Evolutionary conservation across 441 rosid genomes (phyloP).

Genomic region (Sinapis alba): DNA sequence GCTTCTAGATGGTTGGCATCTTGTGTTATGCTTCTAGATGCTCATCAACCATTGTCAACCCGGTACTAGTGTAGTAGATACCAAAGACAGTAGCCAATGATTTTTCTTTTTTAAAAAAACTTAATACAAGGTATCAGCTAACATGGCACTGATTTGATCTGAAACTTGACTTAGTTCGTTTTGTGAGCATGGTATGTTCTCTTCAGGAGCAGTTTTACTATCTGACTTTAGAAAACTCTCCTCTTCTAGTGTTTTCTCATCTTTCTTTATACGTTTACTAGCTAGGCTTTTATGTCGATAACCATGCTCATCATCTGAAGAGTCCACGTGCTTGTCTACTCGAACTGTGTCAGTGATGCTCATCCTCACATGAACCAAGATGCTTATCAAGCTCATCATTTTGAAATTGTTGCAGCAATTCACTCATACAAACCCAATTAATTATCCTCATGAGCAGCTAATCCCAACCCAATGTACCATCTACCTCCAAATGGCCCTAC

Average conservation of each 20-base stretch:
- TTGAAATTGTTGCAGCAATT: too few species aligned
- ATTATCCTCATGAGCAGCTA: too few species aligned
- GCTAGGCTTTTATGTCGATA: slow-evolving; percentile 41
- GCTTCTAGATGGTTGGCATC: too few species aligned
- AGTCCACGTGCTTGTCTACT: slow-evolving; percentile 36
- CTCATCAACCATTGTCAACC: slow-evolving; percentile 23
- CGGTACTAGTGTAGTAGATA: neutral
- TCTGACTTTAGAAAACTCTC: slow-evolving; percentile 52
- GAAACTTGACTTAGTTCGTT: slow-evolving; percentile 51
- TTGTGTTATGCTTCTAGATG: slow-evolving; percentile 18
- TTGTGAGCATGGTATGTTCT: slow-evolving; percentile 20
- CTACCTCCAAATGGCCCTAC: too few species aligned
- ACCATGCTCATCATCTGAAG: slow-evolving; percentile 31
- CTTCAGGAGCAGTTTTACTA: slow-evolving; percentile 40
- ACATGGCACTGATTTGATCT: slow-evolving; percentile 86
- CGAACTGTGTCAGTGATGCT: slow-evolving; percentile 31
- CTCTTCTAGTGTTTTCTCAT: slow-evolving; percentile 61
- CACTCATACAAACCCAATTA: too few species aligned
- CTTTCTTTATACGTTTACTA: slow-evolving; percentile 46
- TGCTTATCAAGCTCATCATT: slow-evolving; percentile 13
- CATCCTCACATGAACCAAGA: slow-evolving; percentile 35
- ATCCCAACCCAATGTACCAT: too few species aligned
- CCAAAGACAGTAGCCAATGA: neutral
- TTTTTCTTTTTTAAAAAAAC: neutral
- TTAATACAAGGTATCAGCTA: slow-evolving; percentile 68